Percentiles rank a stretch among this genome's conserved stretches.
phyloP scores from a whole-genome alignment of 2,329 filamentous ascomycete species.

The Ophiostoma piceae region DNA sequence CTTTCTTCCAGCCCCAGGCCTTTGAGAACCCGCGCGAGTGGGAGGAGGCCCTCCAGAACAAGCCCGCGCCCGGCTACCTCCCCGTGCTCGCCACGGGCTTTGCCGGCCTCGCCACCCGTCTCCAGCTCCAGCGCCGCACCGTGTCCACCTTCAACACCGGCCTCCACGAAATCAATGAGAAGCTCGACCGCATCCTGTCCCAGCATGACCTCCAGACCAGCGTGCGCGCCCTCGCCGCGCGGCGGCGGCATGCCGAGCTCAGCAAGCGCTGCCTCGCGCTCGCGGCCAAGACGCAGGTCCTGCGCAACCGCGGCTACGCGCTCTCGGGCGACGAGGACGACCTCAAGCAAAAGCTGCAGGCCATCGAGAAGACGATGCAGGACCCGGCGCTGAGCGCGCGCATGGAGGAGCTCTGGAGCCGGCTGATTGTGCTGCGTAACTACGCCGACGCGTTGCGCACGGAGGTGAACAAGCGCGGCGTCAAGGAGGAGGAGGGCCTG shows the following conservation, averaged over 20 bases:
- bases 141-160: slow-evolving; percentile 65
- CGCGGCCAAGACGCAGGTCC: slow-evolving; percentile 72
- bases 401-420: slow-evolving; percentile 81
- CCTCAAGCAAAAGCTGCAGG: slow-evolving; percentile 64
- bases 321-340: slow-evolving; percentile 75
- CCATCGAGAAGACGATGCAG: slow-evolving; percentile 62
- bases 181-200: slow-evolving; percentile 65
- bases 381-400: slow-evolving; percentile 70
- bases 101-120: slow-evolving; percentile 62
- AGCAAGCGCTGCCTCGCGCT: slow-evolving; percentile 68
- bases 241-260: slow-evolving; percentile 65
- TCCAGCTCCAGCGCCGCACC: slow-evolving; percentile 65
- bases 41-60: slow-evolving; percentile 77
- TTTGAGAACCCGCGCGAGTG: slow-evolving; percentile 72
- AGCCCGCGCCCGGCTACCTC: slow-evolving; percentile 70
- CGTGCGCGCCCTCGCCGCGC: slow-evolving; percentile 66
- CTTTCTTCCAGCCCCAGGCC: slow-evolving; percentile 66
- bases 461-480: slow-evolving; percentile 65
- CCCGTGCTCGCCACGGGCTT: slow-evolving; percentile 74
- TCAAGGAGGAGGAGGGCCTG: slow-evolving; percentile 51
- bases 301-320: slow-evolving; percentile 76
- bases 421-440: slow-evolving; percentile 68
- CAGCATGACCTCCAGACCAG: slow-evolving; percentile 72
- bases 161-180: slow-evolving; percentile 74
- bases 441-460: slow-evolving; percentile 66